Evolutionary conservation across 169 alveolate species (phyloP), one percentile per base, ranked within the genome.

Genomic region (Eimeria acervulina): DNA sequence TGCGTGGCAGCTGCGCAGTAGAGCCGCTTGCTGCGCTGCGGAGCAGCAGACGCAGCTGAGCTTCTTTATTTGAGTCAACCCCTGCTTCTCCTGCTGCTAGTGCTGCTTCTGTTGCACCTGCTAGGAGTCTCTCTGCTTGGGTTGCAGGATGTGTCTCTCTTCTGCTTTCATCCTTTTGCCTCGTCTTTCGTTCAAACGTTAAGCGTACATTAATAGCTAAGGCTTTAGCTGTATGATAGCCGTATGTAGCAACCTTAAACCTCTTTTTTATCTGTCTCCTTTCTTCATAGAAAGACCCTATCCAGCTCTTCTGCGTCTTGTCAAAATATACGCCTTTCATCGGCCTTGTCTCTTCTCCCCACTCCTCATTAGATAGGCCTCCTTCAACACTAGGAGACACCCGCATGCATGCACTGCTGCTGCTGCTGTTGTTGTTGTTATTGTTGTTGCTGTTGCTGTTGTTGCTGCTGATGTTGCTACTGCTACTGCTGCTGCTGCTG

Each of bases 291-390:
- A 90, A 90, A 38, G 95, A 90, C 8, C 95, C 95, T 13, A 90
- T 90, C 95, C 95, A 90, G 33, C 88, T 68, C 40, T 52, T 44
- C 89, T 90, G 95, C 59, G 95, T 90, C 61, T 52, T 68, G 78
- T 90, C 95, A 70, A 90, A 90, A 51, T 90, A 90, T 12, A 90
- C 95, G 15, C 95, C 95, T 7, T 81, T 80, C 95, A 90, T 90
- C 38, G 95, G 95, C 51, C 95, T 31, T 78, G 38, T 76, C 87
- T 76, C 87, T 55, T 76, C 87, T 47, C 87, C 38, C 55, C 31
- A 55, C 55, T 76, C 87, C 52, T 76, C 87, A n/a, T n/a, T n/a
- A n/a, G n/a, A n/a, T n/a, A n/a, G n/a, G n/a, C n/a, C n/a, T n/a
- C n/a, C n/a, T n/a, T n/a, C n/a, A n/a, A n/a, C n/a, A n/a, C n/a